Conservation (phyloP, 441 rosid species). For the Euphorbia corollata region DNA sequence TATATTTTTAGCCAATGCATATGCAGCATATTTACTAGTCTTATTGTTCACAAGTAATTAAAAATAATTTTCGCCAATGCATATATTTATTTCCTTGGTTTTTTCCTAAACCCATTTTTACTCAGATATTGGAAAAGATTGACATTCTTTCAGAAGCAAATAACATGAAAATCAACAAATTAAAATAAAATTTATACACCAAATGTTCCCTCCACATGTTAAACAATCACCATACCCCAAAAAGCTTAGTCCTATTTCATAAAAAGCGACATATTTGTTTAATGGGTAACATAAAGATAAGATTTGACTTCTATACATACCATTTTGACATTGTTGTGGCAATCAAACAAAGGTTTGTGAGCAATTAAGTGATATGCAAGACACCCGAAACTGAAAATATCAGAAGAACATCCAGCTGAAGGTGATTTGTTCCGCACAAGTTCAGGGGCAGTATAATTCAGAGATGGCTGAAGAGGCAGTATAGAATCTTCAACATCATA, state of each 20-base stretch:
- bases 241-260: constrained; percentile 12
- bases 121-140: not conserved
- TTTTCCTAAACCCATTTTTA: not conserved
- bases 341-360: constrained; percentile 80
- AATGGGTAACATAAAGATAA: not conserved
- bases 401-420: constrained; percentile 63
- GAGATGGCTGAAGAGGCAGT: constrained; percentile 82
- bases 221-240: constrained; percentile 9
- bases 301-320: constrained; percentile 33
- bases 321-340: constrained; percentile 95
- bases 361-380: constrained; percentile 80
- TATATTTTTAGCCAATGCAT: too few relatives aligned
- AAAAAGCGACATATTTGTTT: constrained; percentile 2
- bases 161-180: not conserved
- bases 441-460: constrained; percentile 94
- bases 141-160: too few relatives aligned
- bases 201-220: not conserved
- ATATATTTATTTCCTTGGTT: not conserved
- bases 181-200: not conserved
- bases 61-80: not conserved
- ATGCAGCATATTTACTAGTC: too few relatives aligned
- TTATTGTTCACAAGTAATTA: not conserved
- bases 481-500: constrained; percentile 92
- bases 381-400: constrained; percentile 89
- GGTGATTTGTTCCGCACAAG: constrained; percentile 63